Conservation (phyloP, 2,329 filamentous ascomycete genomes). For the Trichophyton verrucosum region DNA sequence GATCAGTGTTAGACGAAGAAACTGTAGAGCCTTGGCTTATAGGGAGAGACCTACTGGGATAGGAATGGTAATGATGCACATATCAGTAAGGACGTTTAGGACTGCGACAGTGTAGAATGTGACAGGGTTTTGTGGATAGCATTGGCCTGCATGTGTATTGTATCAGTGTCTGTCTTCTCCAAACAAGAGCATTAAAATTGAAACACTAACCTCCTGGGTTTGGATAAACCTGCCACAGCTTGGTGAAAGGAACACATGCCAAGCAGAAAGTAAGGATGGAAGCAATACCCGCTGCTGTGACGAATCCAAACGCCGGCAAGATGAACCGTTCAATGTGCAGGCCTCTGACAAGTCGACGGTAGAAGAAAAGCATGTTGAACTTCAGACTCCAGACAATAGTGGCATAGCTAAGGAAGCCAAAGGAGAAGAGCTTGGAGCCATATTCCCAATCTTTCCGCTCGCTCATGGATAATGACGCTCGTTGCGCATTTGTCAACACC, state of each 20-base stretch:
- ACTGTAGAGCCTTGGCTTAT: neutral
- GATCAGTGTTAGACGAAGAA: neutral
- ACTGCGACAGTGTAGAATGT: slow-evolving; percentile 25
- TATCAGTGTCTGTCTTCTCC: neutral
- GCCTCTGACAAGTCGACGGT: slow-evolving; percentile 25
- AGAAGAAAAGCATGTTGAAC: slow-evolving; percentile 33
- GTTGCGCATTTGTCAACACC: slow-evolving; percentile 16
- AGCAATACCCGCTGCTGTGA: slow-evolving; percentile 17
- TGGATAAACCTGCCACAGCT: slow-evolving; percentile 27
- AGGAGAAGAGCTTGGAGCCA: slow-evolving; percentile 28
- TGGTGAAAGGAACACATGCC: slow-evolving; percentile 25
- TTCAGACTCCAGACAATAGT: slow-evolving; percentile 31
- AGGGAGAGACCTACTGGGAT: slow-evolving; percentile 18
- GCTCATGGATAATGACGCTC: slow-evolving; percentile 20
- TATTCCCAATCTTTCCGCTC: slow-evolving; percentile 20
- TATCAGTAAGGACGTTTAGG: slow-evolving; percentile 26
- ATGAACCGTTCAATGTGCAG: slow-evolving; percentile 28
- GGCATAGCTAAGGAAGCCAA: slow-evolving; percentile 25
- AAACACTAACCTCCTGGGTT: slow-evolving; percentile 26
- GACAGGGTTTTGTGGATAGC: slow-evolving; percentile 23
- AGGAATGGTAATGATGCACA: slow-evolving; percentile 26
- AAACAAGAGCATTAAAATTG: neutral
- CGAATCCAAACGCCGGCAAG: slow-evolving; percentile 24
- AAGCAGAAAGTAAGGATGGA: slow-evolving; percentile 20
- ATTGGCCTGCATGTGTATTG: slow-evolving; percentile 13